Evolutionary conservation across 2,329 filamentous ascomycete species (phyloP).

Genomic region (Bipolaris victoriae): DNA sequence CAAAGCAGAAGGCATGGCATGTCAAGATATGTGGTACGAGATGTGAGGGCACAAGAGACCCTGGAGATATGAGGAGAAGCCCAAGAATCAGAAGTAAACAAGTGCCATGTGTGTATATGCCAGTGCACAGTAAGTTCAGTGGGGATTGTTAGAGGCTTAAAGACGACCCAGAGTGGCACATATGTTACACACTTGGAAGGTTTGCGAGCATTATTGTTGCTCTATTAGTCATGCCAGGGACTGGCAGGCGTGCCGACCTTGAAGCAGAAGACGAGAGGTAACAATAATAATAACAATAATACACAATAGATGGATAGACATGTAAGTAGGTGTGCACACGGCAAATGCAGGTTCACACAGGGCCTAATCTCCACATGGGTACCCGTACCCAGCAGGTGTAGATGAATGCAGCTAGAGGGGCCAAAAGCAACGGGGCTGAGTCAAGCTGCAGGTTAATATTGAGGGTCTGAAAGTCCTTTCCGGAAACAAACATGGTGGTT

Average conservation of each 20-base stretch:
- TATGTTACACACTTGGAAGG: too few relatives aligned
- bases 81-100: neutral
- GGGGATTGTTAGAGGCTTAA: neutral
- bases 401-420: too few relatives aligned
- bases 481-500: conserved; percentile 1
- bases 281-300: too few relatives aligned
- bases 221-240: neutral
- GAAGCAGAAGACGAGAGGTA: neutral
- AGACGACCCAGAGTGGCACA: neutral
- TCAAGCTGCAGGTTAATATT: neutral
- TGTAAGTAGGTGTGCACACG: too few relatives aligned
- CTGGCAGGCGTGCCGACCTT: neutral
- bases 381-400: too few relatives aligned
- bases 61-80: neutral
- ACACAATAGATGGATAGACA: too few relatives aligned
- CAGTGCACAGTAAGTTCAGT: neutral
- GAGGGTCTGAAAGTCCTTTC: neutral
- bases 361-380: neutral
- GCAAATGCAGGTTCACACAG: neutral
- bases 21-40: neutral
- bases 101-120: neutral
- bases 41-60: neutral
- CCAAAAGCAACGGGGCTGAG: neutral
- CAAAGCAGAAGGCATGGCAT: too few relatives aligned
- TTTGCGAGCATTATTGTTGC: too few relatives aligned